A percentile compares a stretch with the other conserved stretches of the same genome.
Evolutionary conservation across 2,329 filamentous ascomycete species (phyloP).

Genomic region (Fusarium liriodendri): DNA sequence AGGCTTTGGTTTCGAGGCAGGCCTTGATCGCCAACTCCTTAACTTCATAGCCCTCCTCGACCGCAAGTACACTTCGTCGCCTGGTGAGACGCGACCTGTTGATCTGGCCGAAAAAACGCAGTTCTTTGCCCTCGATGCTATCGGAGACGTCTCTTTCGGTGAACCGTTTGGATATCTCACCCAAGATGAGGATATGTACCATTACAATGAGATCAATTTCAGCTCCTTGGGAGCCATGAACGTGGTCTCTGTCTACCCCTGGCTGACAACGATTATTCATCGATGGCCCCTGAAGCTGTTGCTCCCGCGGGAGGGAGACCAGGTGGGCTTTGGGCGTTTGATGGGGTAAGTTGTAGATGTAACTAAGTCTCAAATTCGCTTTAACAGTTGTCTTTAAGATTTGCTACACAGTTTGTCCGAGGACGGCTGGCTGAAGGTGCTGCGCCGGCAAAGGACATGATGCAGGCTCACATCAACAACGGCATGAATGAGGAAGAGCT

Average conservation of each 20-base stretch:
- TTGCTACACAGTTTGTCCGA: conserved; percentile 38
- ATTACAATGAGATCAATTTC: conserved; percentile 57
- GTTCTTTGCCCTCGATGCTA: conserved; percentile 66
- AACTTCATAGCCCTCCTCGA: conserved; percentile 59
- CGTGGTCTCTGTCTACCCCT: conserved; percentile 50
- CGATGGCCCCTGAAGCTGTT: conserved; percentile 51
- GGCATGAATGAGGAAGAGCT: conserved; percentile 51
- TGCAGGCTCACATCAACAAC: conserved; percentile 53
- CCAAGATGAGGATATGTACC: conserved; percentile 60
- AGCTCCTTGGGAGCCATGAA: conserved; percentile 54
- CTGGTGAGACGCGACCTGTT: conserved; percentile 49
- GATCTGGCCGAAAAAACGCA: conserved; percentile 63
- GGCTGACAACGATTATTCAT: conserved; percentile 49
- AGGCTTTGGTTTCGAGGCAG: conserved; percentile 53
- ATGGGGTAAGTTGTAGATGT: conserved; percentile 47
- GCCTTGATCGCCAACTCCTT: conserved; percentile 53
- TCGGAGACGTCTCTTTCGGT: conserved; percentile 65
- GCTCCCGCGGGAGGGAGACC: conserved; percentile 51
- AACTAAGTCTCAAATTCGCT: too few relatives aligned
- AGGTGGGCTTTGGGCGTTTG: conserved; percentile 53
- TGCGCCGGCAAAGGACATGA: conserved; percentile 49
- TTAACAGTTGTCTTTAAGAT: neutral
- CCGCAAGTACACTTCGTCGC: conserved; percentile 57
- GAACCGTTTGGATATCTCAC: conserved; percentile 62
- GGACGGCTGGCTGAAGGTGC: conserved; percentile 33